Evolutionary conservation across 2,329 filamentous ascomycete species (phyloP).

Genomic region (Alternaria burnsii): DNA sequence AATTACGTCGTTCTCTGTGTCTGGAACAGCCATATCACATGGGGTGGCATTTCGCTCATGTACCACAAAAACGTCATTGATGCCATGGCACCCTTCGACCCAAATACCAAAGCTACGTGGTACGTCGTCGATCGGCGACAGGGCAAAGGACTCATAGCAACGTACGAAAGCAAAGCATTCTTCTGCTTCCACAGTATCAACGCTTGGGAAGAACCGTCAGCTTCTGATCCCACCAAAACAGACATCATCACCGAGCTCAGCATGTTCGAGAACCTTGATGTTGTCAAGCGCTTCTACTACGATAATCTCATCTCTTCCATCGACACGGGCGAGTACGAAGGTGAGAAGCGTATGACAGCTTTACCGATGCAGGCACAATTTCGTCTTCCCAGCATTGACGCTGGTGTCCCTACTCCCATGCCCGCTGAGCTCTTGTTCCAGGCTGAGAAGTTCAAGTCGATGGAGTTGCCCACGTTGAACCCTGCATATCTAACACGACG

Average conservation of each 20-base stretch:
- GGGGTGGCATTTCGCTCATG: conserved; percentile 66
- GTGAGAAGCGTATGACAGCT: conserved; percentile 36
- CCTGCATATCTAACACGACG: conserved; percentile 60
- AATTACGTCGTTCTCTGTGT: conserved; percentile 78
- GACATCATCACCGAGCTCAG: conserved; percentile 73
- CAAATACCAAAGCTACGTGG: conserved; percentile 69
- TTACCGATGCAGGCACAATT: conserved; percentile 43
- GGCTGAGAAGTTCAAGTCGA: conserved; percentile 55
- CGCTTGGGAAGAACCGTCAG: conserved; percentile 70
- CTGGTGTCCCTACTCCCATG: conserved; percentile 21
- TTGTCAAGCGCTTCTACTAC: conserved; percentile 74
- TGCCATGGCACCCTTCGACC: conserved; percentile 70
- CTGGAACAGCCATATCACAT: conserved; percentile 69
- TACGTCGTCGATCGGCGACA: conserved; percentile 74
- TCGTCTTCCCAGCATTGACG: conserved; percentile 47
- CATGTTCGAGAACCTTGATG: conserved; percentile 69
- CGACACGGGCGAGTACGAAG: conserved; percentile 22
- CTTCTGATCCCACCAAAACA: conserved; percentile 46
- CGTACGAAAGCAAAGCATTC: conserved; percentile 71
- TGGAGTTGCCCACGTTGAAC: conserved; percentile 73
- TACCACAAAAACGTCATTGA: conserved; percentile 74
- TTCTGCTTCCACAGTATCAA: conserved; percentile 87
- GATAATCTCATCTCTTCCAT: conserved; percentile 41
- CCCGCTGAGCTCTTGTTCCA: conserved; percentile 22
- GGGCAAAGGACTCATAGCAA: conserved; percentile 71